Evolutionary conservation across 2,329 filamentous ascomycete species (phyloP).

Genomic region (Phialophora expanda): DNA sequence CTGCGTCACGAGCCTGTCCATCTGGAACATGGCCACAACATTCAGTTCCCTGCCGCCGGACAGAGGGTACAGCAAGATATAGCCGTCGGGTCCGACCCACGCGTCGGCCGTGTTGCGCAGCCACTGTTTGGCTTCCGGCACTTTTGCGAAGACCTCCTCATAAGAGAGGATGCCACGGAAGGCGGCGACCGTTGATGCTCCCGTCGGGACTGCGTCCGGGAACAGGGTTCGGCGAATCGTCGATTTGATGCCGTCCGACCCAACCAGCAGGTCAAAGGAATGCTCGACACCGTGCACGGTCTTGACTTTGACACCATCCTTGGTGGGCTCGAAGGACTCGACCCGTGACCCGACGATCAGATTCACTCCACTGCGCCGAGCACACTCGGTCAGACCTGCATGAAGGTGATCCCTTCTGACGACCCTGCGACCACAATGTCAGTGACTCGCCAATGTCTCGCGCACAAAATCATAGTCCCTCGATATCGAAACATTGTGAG

Average conservation of each 20-base stretch:
- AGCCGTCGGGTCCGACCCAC: slow-evolving; percentile 36
- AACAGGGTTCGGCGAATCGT: slow-evolving; percentile 49
- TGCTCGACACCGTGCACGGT: slow-evolving; percentile 40
- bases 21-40: slow-evolving; percentile 35
- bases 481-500: not conserved
- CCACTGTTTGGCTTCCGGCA: slow-evolving; percentile 33
- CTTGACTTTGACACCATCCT: slow-evolving; percentile 26
- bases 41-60: slow-evolving; percentile 36
- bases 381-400: slow-evolving; percentile 50
- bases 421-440: slow-evolving; percentile 40
- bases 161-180: slow-evolving; percentile 55
- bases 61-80: slow-evolving; percentile 37
- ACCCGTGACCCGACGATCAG: slow-evolving; percentile 50
- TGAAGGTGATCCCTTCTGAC: slow-evolving; percentile 58
- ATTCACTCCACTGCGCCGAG: slow-evolving; percentile 47
- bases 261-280: slow-evolving; percentile 48
- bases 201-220: slow-evolving; percentile 49
- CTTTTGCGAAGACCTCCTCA: slow-evolving; percentile 44
- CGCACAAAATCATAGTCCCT: not conserved
- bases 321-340: slow-evolving; percentile 41
- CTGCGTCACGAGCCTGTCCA: slow-evolving; percentile 32
- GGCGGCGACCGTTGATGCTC: slow-evolving; percentile 52
- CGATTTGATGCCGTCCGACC: slow-evolving; percentile 52
- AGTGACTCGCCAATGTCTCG: not conserved
- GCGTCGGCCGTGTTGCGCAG: slow-evolving; percentile 36